These are phyloP conservation scores for Aspergillus bombycis DNA, from an alignment of 2,329 filamentous ascomycete species.

Conservation along the genomic window DNA sequence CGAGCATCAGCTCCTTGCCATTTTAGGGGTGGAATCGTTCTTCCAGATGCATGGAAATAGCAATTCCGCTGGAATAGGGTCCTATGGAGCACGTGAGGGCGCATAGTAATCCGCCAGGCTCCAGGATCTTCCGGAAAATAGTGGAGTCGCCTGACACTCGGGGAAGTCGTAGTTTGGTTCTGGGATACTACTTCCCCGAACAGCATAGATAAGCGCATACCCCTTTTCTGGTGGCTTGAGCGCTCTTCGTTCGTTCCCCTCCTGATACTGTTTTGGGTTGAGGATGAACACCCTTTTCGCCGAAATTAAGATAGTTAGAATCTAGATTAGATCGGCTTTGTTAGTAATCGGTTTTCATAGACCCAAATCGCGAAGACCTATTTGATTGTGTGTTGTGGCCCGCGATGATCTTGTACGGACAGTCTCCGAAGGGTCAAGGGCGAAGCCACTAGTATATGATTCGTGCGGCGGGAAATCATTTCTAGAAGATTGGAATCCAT, in stretches of 20 bases:
- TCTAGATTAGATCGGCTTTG: background rate
- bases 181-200: background rate
- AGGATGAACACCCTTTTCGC: background rate
- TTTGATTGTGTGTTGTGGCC: background rate
- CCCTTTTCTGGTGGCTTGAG: constrained; percentile 1
- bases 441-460: background rate
- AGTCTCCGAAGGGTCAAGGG: background rate
- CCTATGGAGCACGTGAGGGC: background rate
- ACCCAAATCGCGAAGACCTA: background rate
- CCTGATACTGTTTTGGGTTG: background rate
- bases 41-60: background rate
- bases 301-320: background rate
- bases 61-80: background rate
- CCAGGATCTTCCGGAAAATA: background rate
- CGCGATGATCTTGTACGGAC: background rate
- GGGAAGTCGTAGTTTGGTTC: background rate
- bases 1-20: background rate
- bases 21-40: background rate
- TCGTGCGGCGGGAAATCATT: background rate
- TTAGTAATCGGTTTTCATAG: background rate
- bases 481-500: background rate
- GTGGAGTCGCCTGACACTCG: background rate
- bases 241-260: background rate
- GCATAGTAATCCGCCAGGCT: background rate
- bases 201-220: background rate